Evolutionary conservation across 1,284 basidiomycete genomes (phyloP), one percentile per base, ranked within the genome.

Genomic region (Mycosarcoma mackinlayi): DNA sequence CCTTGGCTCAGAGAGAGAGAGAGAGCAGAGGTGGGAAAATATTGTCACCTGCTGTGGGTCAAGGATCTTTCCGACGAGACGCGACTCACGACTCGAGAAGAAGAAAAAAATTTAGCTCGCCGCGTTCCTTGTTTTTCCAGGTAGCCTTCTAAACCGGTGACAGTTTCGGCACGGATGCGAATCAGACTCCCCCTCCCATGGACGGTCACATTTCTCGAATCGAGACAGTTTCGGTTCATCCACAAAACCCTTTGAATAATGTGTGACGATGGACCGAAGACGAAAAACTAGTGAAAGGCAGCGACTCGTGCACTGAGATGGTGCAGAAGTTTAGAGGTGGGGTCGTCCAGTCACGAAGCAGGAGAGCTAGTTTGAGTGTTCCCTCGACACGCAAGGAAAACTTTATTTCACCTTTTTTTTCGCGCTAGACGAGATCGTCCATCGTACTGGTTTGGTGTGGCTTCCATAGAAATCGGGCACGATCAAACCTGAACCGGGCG

Each of bases 41-140:
- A 25, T 8, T 35, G 33, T 35, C 10, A 35, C 33, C n/a, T 35
- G 33, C 19, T n/a, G n/a, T n/a, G n/a, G n/a, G n/a, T 8, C 11
- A 54, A 46, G 44, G 44, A 54, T 39, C 52, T 54, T 46, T 46
- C 52, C 42, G 41, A 21, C 48, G 28, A 23, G 33, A 45, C 21
- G 16, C 30, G 40, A 33, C 41, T 35, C 35, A 39, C 34, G 51
- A 37, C 51, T 31, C 35, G 37, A 46, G 23, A 35, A 40, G 44
- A 54, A 55, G 28, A 14, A 41, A 27, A 11, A 23, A 28, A 2
- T 33, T 42, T 46, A 38, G 42, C 51, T 46, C 35, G 42, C 31
- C 35, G 42, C 41, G 24, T 51, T 28, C 14, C 10, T 11, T 6
- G n/a, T 24, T 23, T 23, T 45, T n/a, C n/a, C n/a, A n/a, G n/a